Percentiles rank a stretch among this genome's conserved stretches.
These are phyloP conservation scores for Smittium mucronatum DNA, from an alignment of 371 early-diverging fungal species.

Conservation along the genomic window DNA sequence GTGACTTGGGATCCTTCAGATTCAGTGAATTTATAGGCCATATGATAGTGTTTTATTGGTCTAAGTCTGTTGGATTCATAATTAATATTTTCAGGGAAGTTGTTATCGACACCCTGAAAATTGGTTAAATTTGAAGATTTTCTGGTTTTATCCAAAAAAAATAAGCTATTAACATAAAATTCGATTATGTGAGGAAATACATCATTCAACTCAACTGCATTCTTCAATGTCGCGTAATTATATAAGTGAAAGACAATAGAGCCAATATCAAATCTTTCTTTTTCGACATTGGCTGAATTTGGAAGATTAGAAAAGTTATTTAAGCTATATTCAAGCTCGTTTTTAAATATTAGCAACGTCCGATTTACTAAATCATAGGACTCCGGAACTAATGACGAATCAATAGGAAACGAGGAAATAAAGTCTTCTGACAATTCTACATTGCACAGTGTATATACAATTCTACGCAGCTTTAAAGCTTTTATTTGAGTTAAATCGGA, in stretches of 20 bases:
- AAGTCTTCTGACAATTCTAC: not conserved
- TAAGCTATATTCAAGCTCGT: not conserved
- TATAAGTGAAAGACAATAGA: not conserved
- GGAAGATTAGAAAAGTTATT: not conserved
- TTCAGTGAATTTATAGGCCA: constrained; percentile 4
- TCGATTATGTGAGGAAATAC: not conserved
- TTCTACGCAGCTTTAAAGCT: too few species aligned
- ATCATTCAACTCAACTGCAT: not conserved
- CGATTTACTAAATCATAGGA: too few species aligned
- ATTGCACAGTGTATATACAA: too few species aligned
- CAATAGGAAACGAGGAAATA: not conserved
- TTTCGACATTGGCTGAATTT: not conserved
- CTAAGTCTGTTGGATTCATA: too few species aligned
- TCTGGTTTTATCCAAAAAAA: not conserved
- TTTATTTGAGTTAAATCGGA: too few species aligned
- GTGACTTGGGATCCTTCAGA: constrained; percentile 1
- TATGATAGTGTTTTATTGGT: not conserved
- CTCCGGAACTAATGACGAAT: not conserved
- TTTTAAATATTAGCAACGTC: too few species aligned
- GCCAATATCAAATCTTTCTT: not conserved
- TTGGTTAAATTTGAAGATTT: too few species aligned
- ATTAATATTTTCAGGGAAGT: too few species aligned
- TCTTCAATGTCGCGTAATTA: not conserved
- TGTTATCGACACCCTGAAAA: too few species aligned
- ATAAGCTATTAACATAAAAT: not conserved